Evolutionary conservation across 2,329 filamentous ascomycete genomes (phyloP), one percentile per base, ranked within the genome.

Genomic region (Exophiala bonariae): DNA sequence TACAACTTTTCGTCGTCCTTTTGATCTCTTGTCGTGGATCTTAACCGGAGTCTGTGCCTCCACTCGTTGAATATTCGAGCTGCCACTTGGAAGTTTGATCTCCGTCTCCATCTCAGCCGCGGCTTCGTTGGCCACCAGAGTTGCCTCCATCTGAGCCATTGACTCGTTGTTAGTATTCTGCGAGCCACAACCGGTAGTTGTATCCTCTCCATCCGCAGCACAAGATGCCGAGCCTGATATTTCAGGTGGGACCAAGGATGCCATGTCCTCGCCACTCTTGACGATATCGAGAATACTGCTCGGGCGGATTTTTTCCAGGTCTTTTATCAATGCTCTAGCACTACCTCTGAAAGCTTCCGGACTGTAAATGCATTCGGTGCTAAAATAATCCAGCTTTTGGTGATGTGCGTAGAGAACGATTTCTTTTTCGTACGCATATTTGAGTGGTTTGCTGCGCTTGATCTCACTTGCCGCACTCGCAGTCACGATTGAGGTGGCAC

Each of bases 341-440:
- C 89, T 96, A 3, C 93, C 93, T 49, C 93, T 80, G 64, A 99
- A 99, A 2, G 93, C 93, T 69, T 99, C 93, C 0, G 93, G 93
- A 44, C 89, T 96, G 74, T 99, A 99, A 51, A 99, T 90, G 74
- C 93, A 99, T 70, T 99, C 93, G 0, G 93, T 99, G 62, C 85
- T 96, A 70, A 99, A 99, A 70, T 99, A 99, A 65, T 97, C 91
- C 55, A 99, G 77, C 67, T 91, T 91, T 70, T 93, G 95, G 74
- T 99, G 90, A 64, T 97, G 89, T 4, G 93, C 93, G 65, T 99
- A 99, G 4, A 99, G 77, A 14, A 99, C 93, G 58, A 99, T 99
- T 66, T 99, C 93, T 72, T 99, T 99, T 66, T 99, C 93, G 64
- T 97, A 99, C 1, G 92, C 91, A 66, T 97, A 99, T 68, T 99